A percentile compares a stretch with the other conserved stretches of the same genome.
These are phyloP conservation scores for Kwoniella shivajii DNA, from an alignment of 1,284 basidiomycete genomes.

Conservation along the genomic window DNA sequence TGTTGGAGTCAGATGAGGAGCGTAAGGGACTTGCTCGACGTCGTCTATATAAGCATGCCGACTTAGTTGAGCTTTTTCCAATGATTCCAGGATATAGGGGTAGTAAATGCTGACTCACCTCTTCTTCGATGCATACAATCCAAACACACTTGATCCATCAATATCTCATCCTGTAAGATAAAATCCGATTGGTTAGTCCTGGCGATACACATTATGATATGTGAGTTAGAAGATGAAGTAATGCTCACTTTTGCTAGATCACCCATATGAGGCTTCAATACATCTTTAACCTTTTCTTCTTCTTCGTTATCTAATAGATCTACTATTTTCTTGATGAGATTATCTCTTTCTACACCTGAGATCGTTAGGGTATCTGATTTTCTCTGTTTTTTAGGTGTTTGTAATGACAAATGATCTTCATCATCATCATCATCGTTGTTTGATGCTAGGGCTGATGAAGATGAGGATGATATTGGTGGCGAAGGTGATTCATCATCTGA, in stretches of 20 bases:
- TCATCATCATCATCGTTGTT: not conserved
- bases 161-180: conserved; percentile 50
- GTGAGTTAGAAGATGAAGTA: not conserved
- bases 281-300: conserved; percentile 76
- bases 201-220: not conserved
- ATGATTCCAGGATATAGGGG: not conserved
- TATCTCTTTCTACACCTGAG: conserved; percentile 41
- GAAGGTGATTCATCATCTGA: conserved; percentile 32
- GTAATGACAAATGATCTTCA: not conserved
- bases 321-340: conserved; percentile 69
- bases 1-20: conserved; percentile 46
- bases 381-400: conserved; percentile 7
- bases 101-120: conserved; percentile 56
- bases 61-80: too few species aligned
- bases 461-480: conserved; percentile 2
- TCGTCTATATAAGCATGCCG: conserved; percentile 40
- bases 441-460: not conserved
- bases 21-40: conserved; percentile 47
- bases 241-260: conserved; percentile 70
- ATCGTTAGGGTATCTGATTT: not conserved
- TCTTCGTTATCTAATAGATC: conserved; percentile 73
- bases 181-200: not conserved
- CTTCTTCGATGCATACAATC: conserved; percentile 54
- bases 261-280: conserved; percentile 70
- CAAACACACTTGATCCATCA: conserved; percentile 54